Conservation (phyloP, 2,329 filamentous ascomycete species). For the Colletotrichum cereale region DNA sequence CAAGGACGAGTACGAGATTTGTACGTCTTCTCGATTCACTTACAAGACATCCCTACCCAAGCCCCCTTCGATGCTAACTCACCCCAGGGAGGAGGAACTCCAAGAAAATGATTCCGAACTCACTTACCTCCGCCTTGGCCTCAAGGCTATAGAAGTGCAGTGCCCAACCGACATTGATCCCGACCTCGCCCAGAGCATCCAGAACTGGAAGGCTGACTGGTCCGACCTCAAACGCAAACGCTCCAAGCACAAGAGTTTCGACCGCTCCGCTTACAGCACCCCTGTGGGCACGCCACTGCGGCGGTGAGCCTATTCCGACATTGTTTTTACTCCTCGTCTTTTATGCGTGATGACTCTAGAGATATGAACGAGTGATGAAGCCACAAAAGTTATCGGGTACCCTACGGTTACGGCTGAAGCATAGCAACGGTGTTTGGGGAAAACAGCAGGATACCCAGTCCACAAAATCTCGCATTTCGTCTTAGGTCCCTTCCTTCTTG, state of each 20-base stretch:
- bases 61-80: slow-evolving; percentile 31
- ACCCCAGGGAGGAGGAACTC: slow-evolving; percentile 65
- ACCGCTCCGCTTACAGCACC: slow-evolving; percentile 37
- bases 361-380: slow-evolving; percentile 40
- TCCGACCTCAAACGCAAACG: slow-evolving; percentile 62
- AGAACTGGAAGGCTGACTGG: slow-evolving; percentile 73
- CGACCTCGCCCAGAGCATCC: slow-evolving; percentile 70
- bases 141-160: slow-evolving; percentile 73
- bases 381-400: slow-evolving; percentile 36
- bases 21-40: slow-evolving; percentile 53
- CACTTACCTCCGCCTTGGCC: slow-evolving; percentile 70
- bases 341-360: slow-evolving; percentile 38
- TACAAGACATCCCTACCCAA: background rate
- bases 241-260: slow-evolving; percentile 43
- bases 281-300: slow-evolving; percentile 36
- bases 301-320: slow-evolving; percentile 31
- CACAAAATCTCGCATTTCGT: slow-evolving; percentile 33
- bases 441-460: slow-evolving; percentile 37
- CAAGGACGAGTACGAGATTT: slow-evolving; percentile 70
- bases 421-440: slow-evolving; percentile 38
- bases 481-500: slow-evolving; percentile 29
- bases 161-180: slow-evolving; percentile 64
- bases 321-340: slow-evolving; percentile 33
- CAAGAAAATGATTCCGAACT: slow-evolving; percentile 71
- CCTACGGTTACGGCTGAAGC: slow-evolving; percentile 35